Percentiles rank a stretch among this genome's conserved stretches.
Evolutionary conservation across 2,329 filamentous ascomycete genomes (phyloP).

Genomic region (Apiospora hydei): DNA sequence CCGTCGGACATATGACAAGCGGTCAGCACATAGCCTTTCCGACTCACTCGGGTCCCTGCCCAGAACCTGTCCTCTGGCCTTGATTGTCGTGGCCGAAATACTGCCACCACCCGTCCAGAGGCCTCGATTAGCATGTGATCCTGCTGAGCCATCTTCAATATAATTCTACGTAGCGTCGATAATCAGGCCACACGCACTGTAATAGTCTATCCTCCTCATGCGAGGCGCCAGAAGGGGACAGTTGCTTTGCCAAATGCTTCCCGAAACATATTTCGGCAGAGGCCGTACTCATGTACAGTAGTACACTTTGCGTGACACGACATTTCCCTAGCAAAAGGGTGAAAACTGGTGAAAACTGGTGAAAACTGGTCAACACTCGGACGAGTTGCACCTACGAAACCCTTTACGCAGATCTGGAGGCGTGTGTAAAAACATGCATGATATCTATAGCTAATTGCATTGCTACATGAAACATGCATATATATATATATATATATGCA

Average conservation of each 20-base stretch:
- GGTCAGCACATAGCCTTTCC: neutral
- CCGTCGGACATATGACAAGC: conserved; percentile 13
- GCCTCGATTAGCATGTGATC: neutral
- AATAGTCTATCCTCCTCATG: neutral
- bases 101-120: neutral
- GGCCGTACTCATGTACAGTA: neutral
- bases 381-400: neutral
- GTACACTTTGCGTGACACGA: neutral
- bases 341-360: neutral
- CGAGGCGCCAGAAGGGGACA: neutral
- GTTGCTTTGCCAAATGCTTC: neutral
- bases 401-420: too few relatives aligned
- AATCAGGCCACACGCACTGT: neutral
- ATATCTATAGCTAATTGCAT: neutral
- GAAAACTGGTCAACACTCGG: neutral
- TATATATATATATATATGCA: neutral
- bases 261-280: conserved; percentile 4
- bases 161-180: neutral
- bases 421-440: neutral
- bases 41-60: neutral
- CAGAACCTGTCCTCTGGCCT: neutral
- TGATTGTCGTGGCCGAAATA: neutral
- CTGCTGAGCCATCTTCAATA: neutral
- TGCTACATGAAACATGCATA: neutral
- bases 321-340: neutral